phyloP scores from a whole-genome alignment of 1,284 basidiomycete genomes.

The Ganoderma lucidum region DNA sequence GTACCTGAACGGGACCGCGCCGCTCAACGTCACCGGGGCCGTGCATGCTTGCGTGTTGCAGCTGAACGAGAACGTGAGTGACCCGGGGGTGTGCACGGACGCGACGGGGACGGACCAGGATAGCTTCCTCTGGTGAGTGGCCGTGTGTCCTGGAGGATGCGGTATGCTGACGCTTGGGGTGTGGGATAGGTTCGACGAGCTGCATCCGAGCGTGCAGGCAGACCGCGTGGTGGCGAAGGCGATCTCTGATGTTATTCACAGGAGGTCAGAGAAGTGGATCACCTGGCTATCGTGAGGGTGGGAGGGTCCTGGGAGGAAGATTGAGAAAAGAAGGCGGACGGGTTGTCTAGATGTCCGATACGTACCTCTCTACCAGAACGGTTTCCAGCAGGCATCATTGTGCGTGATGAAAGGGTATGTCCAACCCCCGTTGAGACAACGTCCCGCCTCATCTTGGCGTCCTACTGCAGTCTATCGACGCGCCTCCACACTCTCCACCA shows the following conservation, averaged over 20 bases:
- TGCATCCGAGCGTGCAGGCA: conserved; percentile 64
- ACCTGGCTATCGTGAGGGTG: conserved; percentile 59
- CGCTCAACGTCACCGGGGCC: conserved; percentile 58
- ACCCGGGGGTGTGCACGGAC: conserved; percentile 47
- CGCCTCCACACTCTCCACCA: neutral
- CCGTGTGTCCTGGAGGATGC: neutral
- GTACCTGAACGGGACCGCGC: conserved; percentile 65
- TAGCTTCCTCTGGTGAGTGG: conserved; percentile 61
- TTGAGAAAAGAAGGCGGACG: neutral
- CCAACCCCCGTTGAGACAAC: too few species aligned
- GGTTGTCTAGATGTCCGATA: neutral
- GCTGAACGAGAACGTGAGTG: conserved; percentile 18
- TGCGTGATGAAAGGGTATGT: too few species aligned
- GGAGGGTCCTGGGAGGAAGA: neutral
- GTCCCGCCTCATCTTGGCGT: too few species aligned
- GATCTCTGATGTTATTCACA: conserved; percentile 53
- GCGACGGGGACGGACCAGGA: conserved; percentile 54
- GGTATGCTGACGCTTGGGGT: neutral
- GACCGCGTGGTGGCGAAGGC: conserved; percentile 60
- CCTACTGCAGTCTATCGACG: too few species aligned
- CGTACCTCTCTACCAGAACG: too few species aligned
- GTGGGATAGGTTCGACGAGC: conserved; percentile 57
- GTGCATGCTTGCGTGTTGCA: conserved; percentile 15
- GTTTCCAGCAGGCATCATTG: too few species aligned
- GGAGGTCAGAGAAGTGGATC: conserved; percentile 51